These are phyloP conservation scores for Dendrobium catenatum DNA, from an alignment of 106 monocot genomes.

Conservation along the genomic window DNA sequence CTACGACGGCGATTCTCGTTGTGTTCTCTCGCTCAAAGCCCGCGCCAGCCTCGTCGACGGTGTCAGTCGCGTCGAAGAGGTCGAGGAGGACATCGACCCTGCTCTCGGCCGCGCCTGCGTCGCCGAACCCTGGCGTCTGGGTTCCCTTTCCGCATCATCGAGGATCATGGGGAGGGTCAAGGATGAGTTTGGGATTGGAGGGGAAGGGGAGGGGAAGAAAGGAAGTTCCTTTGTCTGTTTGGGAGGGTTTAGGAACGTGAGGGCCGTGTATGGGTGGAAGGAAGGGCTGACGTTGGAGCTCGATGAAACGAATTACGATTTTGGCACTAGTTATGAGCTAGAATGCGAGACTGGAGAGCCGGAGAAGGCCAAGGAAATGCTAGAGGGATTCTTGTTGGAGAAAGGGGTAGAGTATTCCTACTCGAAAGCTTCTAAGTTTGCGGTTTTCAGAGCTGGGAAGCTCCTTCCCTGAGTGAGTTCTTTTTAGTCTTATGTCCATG, in stretches of 20 bases:
- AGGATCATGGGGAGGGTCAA: constrained; percentile 44
- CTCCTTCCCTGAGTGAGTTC: constrained; percentile 38
- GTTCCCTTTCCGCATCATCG: constrained; percentile 22
- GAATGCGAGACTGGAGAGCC: constrained; percentile 89
- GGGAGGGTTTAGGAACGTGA: constrained; percentile 88
- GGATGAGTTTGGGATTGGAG: constrained; percentile 31
- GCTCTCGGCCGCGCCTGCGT: constrained; percentile 44
- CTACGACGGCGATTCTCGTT: constrained; percentile 70
- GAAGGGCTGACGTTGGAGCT: constrained; percentile 77
- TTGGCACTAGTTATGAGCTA: constrained; percentile 87
- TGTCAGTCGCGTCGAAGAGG: constrained; percentile 92
- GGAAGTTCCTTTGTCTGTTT: constrained; percentile 46
- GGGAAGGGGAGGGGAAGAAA: constrained; percentile 9
- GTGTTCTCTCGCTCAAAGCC: constrained; percentile 82
- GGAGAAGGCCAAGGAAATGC: constrained; percentile 61
- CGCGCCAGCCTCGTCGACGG: constrained; percentile 55
- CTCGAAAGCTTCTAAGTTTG: constrained; percentile 67
- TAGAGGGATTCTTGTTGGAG: constrained; percentile 66
- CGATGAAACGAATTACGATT: constrained; percentile 80
- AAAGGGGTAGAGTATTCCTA: constrained; percentile 57
- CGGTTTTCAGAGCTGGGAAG: constrained; percentile 71
- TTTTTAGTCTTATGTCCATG: background rate
- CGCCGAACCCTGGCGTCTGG: constrained; percentile 42
- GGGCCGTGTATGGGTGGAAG: constrained; percentile 74
- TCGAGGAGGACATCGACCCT: constrained; percentile 81